A percentile compares a stretch with the other conserved stretches of the same genome.
Evolutionary conservation across 192 early-diverging fungal species (phyloP).

Genomic region (Coemansia sp.): DNA sequence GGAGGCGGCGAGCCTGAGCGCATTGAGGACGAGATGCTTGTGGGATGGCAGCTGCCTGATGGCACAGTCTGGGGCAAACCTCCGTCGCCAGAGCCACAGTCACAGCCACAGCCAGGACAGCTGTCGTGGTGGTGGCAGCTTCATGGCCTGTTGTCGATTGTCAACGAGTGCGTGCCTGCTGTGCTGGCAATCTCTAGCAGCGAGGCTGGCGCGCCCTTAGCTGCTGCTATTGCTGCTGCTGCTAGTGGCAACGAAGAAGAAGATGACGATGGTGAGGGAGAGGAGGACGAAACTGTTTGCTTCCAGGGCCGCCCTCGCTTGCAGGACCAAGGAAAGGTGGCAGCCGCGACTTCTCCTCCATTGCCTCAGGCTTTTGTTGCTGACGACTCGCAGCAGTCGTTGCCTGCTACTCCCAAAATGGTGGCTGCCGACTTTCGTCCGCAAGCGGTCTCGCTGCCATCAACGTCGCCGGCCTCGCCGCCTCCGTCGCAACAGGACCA

Average conservation of each 20-base stretch:
- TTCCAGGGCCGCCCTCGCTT: constrained; percentile 30
- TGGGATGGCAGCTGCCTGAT: constrained; percentile 46
- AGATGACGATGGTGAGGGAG: constrained; percentile 7
- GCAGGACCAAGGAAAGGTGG: constrained; percentile 9
- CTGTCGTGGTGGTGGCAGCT: constrained; percentile 31
- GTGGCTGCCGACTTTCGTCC: background rate
- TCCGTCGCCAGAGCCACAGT: background rate
- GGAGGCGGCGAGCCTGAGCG: constrained; percentile 3
- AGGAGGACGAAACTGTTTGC: constrained; percentile 29
- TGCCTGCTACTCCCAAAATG: constrained; percentile 23
- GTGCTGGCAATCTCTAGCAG: constrained; percentile 11
- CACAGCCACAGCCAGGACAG: background rate
- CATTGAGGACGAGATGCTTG: constrained; percentile 21
- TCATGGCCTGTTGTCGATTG: constrained; percentile 15
- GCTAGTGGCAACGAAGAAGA: constrained; percentile 2
- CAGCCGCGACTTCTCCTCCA: background rate
- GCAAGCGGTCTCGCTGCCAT: constrained; percentile 3
- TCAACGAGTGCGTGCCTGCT: constrained; percentile 19
- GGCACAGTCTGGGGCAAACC: constrained; percentile 35
- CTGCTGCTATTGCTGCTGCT: too few species aligned
- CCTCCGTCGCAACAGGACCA: background rate
- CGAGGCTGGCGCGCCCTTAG: too few species aligned
- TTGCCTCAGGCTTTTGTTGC: background rate
- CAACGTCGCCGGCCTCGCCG: background rate
- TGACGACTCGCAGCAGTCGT: constrained; percentile 9